Evolutionary conservation across 352 stramenopile genomes (phyloP).

Genomic region (Hyaloperonospora arabidopsidis): DNA sequence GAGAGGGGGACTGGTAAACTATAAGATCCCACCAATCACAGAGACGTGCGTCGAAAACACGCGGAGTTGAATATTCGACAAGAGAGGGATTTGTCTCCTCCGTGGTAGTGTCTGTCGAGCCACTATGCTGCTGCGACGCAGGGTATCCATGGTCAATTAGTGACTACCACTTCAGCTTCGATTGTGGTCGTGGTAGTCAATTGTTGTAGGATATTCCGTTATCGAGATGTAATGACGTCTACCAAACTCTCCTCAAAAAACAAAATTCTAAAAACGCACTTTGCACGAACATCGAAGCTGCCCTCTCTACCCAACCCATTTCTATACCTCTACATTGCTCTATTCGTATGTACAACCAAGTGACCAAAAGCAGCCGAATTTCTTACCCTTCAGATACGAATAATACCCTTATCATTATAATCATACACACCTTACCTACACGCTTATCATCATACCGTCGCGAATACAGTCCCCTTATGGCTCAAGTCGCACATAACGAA

Average conservation of each 20-base stretch:
- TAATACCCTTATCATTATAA: too few relatives aligned
- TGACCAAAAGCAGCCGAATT: too few relatives aligned
- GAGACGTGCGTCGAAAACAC: conserved; percentile 46
- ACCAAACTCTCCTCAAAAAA: too few relatives aligned
- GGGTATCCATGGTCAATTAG: conserved; percentile 6
- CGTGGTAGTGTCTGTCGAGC: conserved; percentile 15
- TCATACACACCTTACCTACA: too few relatives aligned
- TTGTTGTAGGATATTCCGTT: conserved; percentile 14
- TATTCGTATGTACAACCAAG: too few relatives aligned
- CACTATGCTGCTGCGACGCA: conserved; percentile 12
- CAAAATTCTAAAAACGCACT: too few relatives aligned
- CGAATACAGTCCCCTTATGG: conserved; percentile 9
- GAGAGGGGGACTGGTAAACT: background rate
- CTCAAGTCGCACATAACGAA: conserved; percentile 23
- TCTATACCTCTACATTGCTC: too few relatives aligned
- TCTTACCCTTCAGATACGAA: too few relatives aligned
- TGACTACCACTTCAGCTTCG: background rate
- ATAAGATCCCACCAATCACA: conserved; percentile 36
- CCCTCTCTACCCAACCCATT: too few relatives aligned
- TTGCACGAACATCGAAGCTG: too few relatives aligned
- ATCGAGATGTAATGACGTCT: too few relatives aligned
- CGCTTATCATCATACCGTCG: background rate
- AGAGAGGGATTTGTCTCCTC: conserved; percentile 1
- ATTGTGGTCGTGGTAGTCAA: background rate
- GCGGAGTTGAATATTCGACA: conserved; percentile 1